Evolutionary conservation across 805 yeast genomes (phyloP), one percentile per base, ranked within the genome.

Genomic region (Clavispora fructus): DNA sequence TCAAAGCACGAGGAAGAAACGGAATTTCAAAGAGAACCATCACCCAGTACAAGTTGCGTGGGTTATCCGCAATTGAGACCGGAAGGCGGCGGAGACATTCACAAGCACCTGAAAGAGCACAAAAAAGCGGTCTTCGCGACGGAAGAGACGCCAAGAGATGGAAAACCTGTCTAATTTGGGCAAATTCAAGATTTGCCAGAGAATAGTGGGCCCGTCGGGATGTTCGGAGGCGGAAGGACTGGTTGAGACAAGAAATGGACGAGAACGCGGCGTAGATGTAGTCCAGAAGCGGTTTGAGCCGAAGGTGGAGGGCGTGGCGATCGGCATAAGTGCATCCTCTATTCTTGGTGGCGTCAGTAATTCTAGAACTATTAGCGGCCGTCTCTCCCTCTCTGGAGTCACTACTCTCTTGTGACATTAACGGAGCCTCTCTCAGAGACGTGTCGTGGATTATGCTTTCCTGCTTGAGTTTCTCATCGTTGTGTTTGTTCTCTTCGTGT

Each of bases 1-100:
- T 64, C 43, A 71, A 54, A 9, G 83, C 75, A 19, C 72, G 66
- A 7, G 74, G 64, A 7, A 87, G 62, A 6, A 77, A 69, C 0
- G 96, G 96, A 28, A 83, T 78, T 48, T 86, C 91, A 43, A 85
- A 62, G 11, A 87, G 64, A 3, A 87, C 78, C 14, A 87, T 63
- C 1, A 87, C 54, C 84, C 88, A 86, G 39, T 69, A 60, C 27
- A 82, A 60, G 17, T 77, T 69, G 1, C 63, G 53, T 0, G 83
- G 75, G 11, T 70, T 64, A 7, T 69, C 59, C 35, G 70, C 50
- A 0, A 58, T 58, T 6, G 71, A 67, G 0, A 63, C 81, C 26
- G 63, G 56, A 6, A 67, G 52, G 33, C 81, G 71, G 47, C 75
- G 79, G 19, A 88, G 62, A 2, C 82, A 65, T 7, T 72, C 71